Evolutionary conservation across 352 stramenopile genomes (phyloP).

Genomic region (Saprolegnia parasitica): DNA sequence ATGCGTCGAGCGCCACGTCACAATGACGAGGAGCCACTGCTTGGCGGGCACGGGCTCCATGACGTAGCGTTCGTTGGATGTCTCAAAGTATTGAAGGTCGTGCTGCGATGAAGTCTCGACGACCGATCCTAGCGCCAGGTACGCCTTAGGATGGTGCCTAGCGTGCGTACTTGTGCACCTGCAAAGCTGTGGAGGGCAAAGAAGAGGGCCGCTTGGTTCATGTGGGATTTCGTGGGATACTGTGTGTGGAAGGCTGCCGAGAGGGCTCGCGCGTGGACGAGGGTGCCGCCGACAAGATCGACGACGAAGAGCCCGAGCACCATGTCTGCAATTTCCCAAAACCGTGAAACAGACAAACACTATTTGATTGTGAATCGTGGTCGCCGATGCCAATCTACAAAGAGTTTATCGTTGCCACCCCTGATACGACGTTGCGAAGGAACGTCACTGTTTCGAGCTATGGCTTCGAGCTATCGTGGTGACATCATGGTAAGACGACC

Average conservation of each 20-base stretch:
- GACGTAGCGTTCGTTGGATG: background rate
- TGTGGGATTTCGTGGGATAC: constrained; percentile 6
- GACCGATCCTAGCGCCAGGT: background rate
- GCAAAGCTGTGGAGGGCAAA: constrained; percentile 24
- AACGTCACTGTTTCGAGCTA: too few species aligned
- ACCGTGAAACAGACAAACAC: too few species aligned
- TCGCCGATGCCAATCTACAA: too few species aligned
- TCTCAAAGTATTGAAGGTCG: constrained; percentile 17
- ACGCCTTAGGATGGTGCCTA: background rate
- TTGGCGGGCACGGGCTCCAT: constrained; percentile 13
- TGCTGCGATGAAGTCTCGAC: background rate
- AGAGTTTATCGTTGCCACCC: too few species aligned
- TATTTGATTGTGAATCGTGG: too few species aligned
- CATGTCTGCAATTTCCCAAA: constrained; percentile 15
- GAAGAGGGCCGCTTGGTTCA: constrained; percentile 24
- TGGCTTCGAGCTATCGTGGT: too few species aligned
- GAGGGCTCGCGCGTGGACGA: constrained; percentile 13
- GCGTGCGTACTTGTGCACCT: background rate
- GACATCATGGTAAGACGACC: too few species aligned
- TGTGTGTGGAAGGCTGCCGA: background rate
- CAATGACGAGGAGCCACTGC: constrained; percentile 24
- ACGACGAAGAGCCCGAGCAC: constrained; percentile 15
- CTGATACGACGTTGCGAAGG: too few species aligned
- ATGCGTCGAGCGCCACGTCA: background rate
- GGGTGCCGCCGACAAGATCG: constrained; percentile 9